phyloP scores from a whole-genome alignment of 2,329 filamentous ascomycete species.

The Talaromyces islandicus region DNA sequence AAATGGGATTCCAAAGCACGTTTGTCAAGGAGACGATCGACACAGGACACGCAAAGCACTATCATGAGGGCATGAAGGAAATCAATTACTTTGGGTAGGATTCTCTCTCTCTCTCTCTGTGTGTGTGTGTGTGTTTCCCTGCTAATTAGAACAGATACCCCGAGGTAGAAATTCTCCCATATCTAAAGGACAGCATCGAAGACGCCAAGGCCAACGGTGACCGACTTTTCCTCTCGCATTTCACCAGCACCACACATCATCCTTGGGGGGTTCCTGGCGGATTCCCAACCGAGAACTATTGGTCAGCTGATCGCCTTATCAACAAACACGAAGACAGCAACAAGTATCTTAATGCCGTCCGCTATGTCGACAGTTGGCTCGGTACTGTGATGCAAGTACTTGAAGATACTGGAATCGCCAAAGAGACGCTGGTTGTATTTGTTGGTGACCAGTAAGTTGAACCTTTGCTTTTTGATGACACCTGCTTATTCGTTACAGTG shows the following conservation, averaged over 20 bases:
- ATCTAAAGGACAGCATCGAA: slow-evolving; percentile 29
- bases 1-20: slow-evolving; percentile 31
- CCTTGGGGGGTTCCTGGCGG: slow-evolving; percentile 33
- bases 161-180: slow-evolving; percentile 35
- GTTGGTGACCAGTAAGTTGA: slow-evolving; percentile 35
- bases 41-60: slow-evolving; percentile 25
- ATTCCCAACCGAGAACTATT: slow-evolving; percentile 23
- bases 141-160: slow-evolving; percentile 18
- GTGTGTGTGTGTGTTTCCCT: not conserved
- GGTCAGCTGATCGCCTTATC: slow-evolving; percentile 13
- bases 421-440: slow-evolving; percentile 41
- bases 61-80: slow-evolving; percentile 21
- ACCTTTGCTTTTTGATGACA: not conserved
- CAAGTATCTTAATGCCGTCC: slow-evolving; percentile 37
- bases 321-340: slow-evolving; percentile 31
- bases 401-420: slow-evolving; percentile 37
- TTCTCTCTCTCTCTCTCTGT: slow-evolving; percentile 2
- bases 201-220: slow-evolving; percentile 18
- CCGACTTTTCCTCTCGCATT: slow-evolving; percentile 26
- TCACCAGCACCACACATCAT: slow-evolving; percentile 35
- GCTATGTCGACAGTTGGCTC: slow-evolving; percentile 36
- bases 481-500: slow-evolving; percentile 17
- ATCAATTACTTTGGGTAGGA: slow-evolving; percentile 41
- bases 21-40: slow-evolving; percentile 25
- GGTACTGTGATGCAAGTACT: slow-evolving; percentile 34